phyloP scores from a whole-genome alignment of 1,139 yeast genomes.

The Geotrichum citri-aurantii region DNA sequence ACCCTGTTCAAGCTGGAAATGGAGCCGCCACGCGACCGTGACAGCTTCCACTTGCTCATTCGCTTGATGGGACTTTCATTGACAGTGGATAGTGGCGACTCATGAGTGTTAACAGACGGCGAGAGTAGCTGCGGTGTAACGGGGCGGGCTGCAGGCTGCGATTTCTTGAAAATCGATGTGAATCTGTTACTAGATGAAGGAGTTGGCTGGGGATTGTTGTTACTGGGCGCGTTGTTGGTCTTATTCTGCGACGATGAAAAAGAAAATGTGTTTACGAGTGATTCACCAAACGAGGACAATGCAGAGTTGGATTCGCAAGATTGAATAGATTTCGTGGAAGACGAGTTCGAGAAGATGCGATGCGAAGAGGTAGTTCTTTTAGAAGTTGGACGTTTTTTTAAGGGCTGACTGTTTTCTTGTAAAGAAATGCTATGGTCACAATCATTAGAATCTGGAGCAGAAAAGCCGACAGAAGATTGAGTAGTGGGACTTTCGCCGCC shows the following conservation, averaged over 20 bases:
- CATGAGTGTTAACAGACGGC: background rate
- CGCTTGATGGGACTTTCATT: background rate
- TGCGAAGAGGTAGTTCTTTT: background rate
- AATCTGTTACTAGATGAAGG: conserved; percentile 4
- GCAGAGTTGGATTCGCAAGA: conserved; percentile 1
- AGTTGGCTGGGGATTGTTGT: background rate
- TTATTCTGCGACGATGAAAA: background rate
- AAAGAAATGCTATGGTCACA: background rate
- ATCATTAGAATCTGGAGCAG: background rate
- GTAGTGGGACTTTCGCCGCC: background rate
- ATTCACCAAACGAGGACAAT: conserved; percentile 1
- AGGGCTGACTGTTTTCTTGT: background rate
- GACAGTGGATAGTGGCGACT: background rate
- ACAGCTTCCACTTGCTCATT: conserved; percentile 6
- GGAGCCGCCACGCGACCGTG: conserved; percentile 10
- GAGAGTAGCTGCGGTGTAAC: conserved; percentile 10
- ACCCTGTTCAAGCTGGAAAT: conserved; percentile 8
- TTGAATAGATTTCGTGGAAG: background rate
- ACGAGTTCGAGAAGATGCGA: conserved; percentile 1
- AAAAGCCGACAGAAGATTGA: background rate
- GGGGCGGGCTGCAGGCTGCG: conserved; percentile 2
- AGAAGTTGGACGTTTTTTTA: background rate
- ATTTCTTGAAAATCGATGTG: conserved; percentile 8
- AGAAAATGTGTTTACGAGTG: conserved; percentile 8
- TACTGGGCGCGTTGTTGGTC: background rate